Conservation (phyloP, 805 yeast species). For the Yarrowia divulgata region DNA sequence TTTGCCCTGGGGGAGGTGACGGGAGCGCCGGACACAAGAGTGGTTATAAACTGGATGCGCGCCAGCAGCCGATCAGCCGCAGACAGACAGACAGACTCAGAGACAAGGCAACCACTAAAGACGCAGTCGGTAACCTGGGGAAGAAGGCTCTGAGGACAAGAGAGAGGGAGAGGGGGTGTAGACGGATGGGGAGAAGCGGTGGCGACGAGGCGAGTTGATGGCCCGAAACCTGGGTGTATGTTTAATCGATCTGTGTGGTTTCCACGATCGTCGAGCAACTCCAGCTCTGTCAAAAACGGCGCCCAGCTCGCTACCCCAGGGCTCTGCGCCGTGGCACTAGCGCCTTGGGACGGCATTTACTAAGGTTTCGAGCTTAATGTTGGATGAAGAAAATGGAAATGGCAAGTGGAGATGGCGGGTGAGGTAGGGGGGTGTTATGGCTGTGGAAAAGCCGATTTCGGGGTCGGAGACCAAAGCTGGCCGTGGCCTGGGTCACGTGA, state of each 20-base stretch:
- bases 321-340: conserved; percentile 39
- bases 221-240: background rate
- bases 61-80: conserved; percentile 35
- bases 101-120: conserved; percentile 34
- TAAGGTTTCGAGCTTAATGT: conserved; percentile 33
- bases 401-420: conserved; percentile 30
- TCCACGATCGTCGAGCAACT: too few relatives aligned
- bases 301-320: conserved; percentile 8
- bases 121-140: conserved; percentile 26
- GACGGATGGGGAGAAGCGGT: too few relatives aligned
- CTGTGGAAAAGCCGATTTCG: background rate
- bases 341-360: conserved; percentile 39
- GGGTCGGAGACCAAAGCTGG: too few relatives aligned
- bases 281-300: too few relatives aligned
- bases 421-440: background rate
- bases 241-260: too few relatives aligned
- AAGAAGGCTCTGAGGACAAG: background rate
- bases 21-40: background rate
- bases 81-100: conserved; percentile 15
- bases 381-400: conserved; percentile 3
- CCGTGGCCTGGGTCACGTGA: too few relatives aligned
- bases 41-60: conserved; percentile 34
- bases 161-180: too few relatives aligned
- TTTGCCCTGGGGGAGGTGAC: conserved; percentile 16
- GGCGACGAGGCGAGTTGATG: too few relatives aligned